Percentiles rank a stretch among this genome's conserved stretches.
Conservation (phyloP, 1,139 yeast genomes). For the Blastobotrys proliferans region DNA sequence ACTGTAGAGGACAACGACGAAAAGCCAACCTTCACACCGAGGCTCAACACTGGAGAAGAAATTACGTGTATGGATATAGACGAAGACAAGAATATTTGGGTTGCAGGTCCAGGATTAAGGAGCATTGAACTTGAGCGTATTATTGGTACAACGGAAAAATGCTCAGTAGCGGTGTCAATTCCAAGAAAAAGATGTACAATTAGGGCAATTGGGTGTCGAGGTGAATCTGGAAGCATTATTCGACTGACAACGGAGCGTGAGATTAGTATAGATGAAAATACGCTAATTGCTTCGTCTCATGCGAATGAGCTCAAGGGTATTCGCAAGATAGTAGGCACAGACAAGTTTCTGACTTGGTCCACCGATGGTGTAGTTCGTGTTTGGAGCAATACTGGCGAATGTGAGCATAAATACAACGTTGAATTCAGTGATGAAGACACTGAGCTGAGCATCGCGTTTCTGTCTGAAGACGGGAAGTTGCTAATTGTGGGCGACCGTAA, state of each 20-base stretch:
- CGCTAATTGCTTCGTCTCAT: slow-evolving; percentile 12
- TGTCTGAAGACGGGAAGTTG: slow-evolving; percentile 5
- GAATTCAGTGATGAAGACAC: background rate
- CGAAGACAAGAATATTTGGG: slow-evolving; percentile 23
- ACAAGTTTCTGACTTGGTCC: slow-evolving; percentile 29
- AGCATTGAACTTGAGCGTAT: slow-evolving; percentile 12
- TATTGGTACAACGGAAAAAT: background rate
- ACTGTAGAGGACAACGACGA: slow-evolving; percentile 22
- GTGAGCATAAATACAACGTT: slow-evolving; percentile 13
- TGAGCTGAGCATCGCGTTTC: slow-evolving; percentile 18
- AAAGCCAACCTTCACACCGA: slow-evolving; percentile 18
- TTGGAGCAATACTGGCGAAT: slow-evolving; percentile 23
- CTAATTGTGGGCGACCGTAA: slow-evolving; percentile 23
- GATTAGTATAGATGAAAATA: background rate
- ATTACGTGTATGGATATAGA: slow-evolving; percentile 24
- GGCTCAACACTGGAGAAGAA: slow-evolving; percentile 18
- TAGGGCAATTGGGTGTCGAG: slow-evolving; percentile 7
- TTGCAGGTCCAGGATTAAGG: slow-evolving; percentile 19
- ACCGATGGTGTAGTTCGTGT: slow-evolving; percentile 24
- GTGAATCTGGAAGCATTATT: background rate
- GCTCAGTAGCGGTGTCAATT: background rate
- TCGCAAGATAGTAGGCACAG: slow-evolving; percentile 14
- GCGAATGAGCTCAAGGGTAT: slow-evolving; percentile 21
- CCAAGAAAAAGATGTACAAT: background rate
- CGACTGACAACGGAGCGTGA: slow-evolving; percentile 9